These are phyloP conservation scores for Elongisporangium undulatum DNA, from an alignment of 352 stramenopile species.

Conservation along the genomic window DNA sequence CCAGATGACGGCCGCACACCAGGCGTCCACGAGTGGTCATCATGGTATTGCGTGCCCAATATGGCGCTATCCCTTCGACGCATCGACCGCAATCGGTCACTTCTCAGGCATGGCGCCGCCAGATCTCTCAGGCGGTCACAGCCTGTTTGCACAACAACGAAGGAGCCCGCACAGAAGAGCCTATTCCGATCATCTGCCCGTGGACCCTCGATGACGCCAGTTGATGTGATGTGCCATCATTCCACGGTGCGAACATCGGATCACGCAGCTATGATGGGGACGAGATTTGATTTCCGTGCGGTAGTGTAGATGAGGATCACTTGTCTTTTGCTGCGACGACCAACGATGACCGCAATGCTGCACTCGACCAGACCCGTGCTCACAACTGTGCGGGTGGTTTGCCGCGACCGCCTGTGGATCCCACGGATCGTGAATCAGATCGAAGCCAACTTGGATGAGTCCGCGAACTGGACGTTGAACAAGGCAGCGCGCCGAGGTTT, in stretches of 20 bases:
- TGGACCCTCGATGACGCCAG: background rate
- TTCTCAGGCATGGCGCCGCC: no score
- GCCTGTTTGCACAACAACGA: background rate
- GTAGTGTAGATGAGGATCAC: background rate
- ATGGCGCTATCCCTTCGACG: background rate
- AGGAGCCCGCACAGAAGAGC: background rate
- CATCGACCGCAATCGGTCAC: background rate
- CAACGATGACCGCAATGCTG: background rate
- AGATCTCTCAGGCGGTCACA: background rate
- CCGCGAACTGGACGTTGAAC: slow-evolving; percentile 13
- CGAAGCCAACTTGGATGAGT: slow-evolving; percentile 13
- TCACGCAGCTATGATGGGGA: background rate
- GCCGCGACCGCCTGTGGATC: slow-evolving; percentile 5
- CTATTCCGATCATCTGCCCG: background rate
- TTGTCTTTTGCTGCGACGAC: background rate
- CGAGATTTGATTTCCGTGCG: background rate
- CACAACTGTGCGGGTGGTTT: slow-evolving; percentile 11
- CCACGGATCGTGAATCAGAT: slow-evolving; percentile 9
- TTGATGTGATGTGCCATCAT: background rate
- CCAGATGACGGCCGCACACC: background rate
- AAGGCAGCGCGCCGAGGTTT: slow-evolving; percentile 13
- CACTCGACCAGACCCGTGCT: background rate
- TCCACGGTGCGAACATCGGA: background rate
- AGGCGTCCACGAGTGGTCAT: no score
- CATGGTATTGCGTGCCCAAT: background rate